These are phyloP conservation scores for Actinomortierella wolfii DNA, from an alignment of 371 early-diverging fungal species.

Conservation along the genomic window DNA sequence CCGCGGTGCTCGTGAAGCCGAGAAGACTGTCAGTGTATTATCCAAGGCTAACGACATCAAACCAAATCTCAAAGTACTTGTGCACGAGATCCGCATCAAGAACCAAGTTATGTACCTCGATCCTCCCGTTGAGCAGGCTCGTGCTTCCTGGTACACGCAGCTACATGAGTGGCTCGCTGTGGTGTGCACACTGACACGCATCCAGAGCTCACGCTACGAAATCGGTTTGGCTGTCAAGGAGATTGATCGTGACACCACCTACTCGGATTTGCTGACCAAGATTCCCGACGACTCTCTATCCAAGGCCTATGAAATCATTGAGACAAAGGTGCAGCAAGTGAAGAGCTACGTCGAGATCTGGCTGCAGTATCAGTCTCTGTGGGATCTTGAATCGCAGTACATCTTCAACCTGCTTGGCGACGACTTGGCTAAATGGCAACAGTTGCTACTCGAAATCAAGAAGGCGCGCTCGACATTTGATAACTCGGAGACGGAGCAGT, in stretches of 20 bases:
- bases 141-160: conserved; percentile 87
- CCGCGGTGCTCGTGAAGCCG: conserved; percentile 47
- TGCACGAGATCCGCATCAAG: conserved; percentile 86
- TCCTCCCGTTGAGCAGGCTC: conserved; percentile 94
- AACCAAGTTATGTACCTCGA: conserved; percentile 96
- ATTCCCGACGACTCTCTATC: conserved; percentile 72
- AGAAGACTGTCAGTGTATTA: conserved; percentile 46
- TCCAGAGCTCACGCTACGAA: conserved; percentile 93
- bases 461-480: conserved; percentile 95
- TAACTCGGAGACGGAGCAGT: conserved; percentile 88
- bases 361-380: conserved; percentile 97
- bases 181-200: conserved; percentile 76
- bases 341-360: conserved; percentile 90
- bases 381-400: conserved; percentile 92
- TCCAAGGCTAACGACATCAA: conserved; percentile 56
- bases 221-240: conserved; percentile 71
- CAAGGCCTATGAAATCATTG: conserved; percentile 85
- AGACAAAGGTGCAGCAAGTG: conserved; percentile 79
- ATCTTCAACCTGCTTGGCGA: conserved; percentile 89
- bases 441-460: conserved; percentile 92
- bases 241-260: conserved; percentile 60
- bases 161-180: conserved; percentile 92
- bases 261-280: conserved; percentile 75
- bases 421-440: conserved; percentile 92
- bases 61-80: conserved; percentile 64